Evolutionary conservation across 169 alveolate genomes (phyloP), one percentile per base, ranked within the genome.

Genomic region (Plasmodium vivax): DNA sequence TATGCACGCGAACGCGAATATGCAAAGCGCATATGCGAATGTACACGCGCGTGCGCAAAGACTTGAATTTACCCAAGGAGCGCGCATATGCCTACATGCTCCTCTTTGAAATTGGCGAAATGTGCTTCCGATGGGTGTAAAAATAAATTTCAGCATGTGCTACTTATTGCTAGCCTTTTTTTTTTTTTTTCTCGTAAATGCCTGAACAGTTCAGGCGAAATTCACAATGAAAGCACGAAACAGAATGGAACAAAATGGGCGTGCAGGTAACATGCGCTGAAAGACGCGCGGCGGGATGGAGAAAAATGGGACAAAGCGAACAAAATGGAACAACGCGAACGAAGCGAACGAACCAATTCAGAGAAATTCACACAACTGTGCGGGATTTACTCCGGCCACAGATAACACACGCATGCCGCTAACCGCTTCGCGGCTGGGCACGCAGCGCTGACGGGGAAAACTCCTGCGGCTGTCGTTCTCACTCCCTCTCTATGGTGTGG

Each of bases 131-230:
- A 12, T 58, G 23, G 74, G 32, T 58, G 32, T 58, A 58, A 58
- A 58, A 58, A 23, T 58, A 19, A 58, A 58, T 62, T 62, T 62
- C 75, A 62, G 34, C 30, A 19, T 19, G 14, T n/a, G 36, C 34
- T 62, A 19, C 34, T 27, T 62, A 27, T 62, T 62, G 34, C 36
- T 79, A 36, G 6, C 6, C n/a, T 79, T 43, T 79, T 79, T 79
- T 79, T 75, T 75, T 75, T 75, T 75, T 75, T 75, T 32, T 75
- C 43, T 79, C 30, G n/a, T 41, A 41, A 9, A 79, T 38, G 34
- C n/a, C 23, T 79, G 32, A 79, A n/a, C 1, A 6, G 45, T 79
- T 79, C 84, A 32, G 62, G 84, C 10, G 68, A 32, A 41, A 79
- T 38, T 38, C n/a, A 79, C 5, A 77, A 38, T 77, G n/a, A 79